Conservation (phyloP, 176 grass and related monocot species). For the Cenchrus fungigraminus region DNA sequence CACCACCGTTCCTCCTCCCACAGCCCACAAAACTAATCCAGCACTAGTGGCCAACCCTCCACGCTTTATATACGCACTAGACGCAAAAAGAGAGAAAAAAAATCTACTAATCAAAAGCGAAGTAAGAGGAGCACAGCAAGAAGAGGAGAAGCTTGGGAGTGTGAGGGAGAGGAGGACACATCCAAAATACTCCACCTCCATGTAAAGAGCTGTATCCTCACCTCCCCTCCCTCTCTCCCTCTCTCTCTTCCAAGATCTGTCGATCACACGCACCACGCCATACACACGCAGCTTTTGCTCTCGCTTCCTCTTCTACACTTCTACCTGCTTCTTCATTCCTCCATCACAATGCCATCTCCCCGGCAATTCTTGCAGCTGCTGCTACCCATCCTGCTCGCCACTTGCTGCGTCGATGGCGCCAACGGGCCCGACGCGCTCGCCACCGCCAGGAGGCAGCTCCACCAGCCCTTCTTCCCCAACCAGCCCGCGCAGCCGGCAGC, state of each 20-base stretch:
- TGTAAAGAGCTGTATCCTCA: conserved; percentile 62
- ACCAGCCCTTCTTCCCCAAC: conserved; percentile 69
- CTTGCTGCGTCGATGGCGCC: conserved; percentile 33
- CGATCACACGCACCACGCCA: conserved; percentile 16
- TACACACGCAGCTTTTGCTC: conserved; percentile 34
- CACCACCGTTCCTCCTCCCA: not conserved
- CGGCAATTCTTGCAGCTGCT: conserved; percentile 42
- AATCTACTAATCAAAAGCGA: not conserved
- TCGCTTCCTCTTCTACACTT: conserved; percentile 5
- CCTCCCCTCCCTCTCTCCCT: conserved; percentile 18
- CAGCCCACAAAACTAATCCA: conserved; percentile 30
- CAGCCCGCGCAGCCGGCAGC: conserved; percentile 36
- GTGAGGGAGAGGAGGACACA: not conserved
- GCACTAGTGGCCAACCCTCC: conserved; percentile 32
- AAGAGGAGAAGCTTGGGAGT: not conserved
- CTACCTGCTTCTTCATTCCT: conserved; percentile 1
- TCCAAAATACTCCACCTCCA: conserved; percentile 46
- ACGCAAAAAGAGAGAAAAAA: not conserved
- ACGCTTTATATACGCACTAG: conserved; percentile 1
- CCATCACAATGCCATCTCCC: conserved; percentile 43
- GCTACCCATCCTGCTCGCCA: conserved; percentile 47
- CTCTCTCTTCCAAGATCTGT: conserved; percentile 33
- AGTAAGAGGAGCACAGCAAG: conserved; percentile 10
- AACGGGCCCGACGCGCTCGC: not conserved
- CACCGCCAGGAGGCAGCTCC: conserved; percentile 49